Conservation (phyloP, 2,329 filamentous ascomycete species). For the Claviceps sp. region DNA sequence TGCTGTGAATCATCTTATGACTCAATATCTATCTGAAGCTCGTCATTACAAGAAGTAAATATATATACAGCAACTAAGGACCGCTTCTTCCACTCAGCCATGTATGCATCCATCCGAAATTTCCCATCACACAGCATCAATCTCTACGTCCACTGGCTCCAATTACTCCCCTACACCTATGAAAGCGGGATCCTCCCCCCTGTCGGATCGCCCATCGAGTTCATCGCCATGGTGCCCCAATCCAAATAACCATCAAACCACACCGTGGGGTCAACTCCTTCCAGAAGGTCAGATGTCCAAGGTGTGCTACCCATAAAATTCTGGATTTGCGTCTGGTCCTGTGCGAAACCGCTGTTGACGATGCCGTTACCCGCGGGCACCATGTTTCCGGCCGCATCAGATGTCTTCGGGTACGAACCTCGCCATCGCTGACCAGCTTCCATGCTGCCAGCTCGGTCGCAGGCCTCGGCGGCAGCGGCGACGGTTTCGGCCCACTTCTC, state of each 20-base stretch:
- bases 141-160: background rate
- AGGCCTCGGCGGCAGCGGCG: constrained; percentile 19
- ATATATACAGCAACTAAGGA: background rate
- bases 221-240: constrained; percentile 21
- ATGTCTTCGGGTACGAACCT: constrained; percentile 8
- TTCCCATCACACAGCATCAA: background rate
- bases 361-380: background rate
- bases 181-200: constrained; percentile 7
- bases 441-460: constrained; percentile 7
- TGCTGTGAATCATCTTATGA: too few relatives aligned
- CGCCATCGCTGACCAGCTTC: constrained; percentile 6
- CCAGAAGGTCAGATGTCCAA: constrained; percentile 19
- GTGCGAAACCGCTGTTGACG: constrained; percentile 9
- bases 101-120: background rate
- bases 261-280: constrained; percentile 20
- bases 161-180: background rate
- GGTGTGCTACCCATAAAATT: constrained; percentile 15
- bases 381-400: background rate
- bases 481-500: constrained; percentile 34
- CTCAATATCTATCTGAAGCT: too few relatives aligned
- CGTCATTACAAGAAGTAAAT: too few relatives aligned
- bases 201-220: constrained; percentile 12
- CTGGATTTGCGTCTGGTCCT: constrained; percentile 12
- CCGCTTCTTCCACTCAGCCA: background rate
- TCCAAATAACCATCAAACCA: constrained; percentile 24